Percentiles rank a stretch among this genome's conserved stretches.
phyloP scores from a whole-genome alignment of 495 filamentous ascomycete genomes.

The Annulohypoxylon moriforme region DNA sequence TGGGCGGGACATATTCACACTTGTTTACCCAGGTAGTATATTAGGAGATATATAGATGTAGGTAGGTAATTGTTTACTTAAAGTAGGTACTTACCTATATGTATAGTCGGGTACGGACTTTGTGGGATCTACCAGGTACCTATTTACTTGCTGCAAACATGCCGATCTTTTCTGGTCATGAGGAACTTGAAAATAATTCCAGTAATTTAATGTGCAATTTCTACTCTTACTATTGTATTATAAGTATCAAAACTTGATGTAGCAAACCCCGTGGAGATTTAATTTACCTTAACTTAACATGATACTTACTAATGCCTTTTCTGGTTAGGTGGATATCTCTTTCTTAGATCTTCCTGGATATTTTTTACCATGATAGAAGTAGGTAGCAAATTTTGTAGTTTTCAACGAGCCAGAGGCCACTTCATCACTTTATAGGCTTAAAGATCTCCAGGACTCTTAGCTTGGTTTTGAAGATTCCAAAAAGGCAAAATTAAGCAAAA shows the following conservation, averaged over 20 bases:
- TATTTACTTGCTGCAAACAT: neutral
- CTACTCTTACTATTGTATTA: too few species aligned
- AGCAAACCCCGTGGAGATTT: neutral
- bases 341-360: too few species aligned
- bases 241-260: neutral
- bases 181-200: neutral
- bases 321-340: too few species aligned
- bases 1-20: neutral
- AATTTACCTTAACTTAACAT: too few species aligned
- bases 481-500: too few species aligned
- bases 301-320: too few species aligned
- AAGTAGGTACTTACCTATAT: neutral
- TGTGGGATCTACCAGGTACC: neutral
- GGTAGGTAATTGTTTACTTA: too few species aligned
- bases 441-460: too few species aligned
- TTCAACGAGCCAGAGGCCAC: too few species aligned
- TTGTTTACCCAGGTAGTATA: neutral
- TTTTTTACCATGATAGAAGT: too few species aligned
- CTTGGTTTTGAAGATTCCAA: too few species aligned
- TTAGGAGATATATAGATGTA: neutral
- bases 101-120: neutral
- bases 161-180: neutral
- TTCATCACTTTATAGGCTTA: too few species aligned
- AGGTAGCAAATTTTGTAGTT: neutral
- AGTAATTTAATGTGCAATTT: neutral